phyloP scores from a whole-genome alignment of 805 yeast genomes.

The Helenozyma baotianmanensis region DNA sequence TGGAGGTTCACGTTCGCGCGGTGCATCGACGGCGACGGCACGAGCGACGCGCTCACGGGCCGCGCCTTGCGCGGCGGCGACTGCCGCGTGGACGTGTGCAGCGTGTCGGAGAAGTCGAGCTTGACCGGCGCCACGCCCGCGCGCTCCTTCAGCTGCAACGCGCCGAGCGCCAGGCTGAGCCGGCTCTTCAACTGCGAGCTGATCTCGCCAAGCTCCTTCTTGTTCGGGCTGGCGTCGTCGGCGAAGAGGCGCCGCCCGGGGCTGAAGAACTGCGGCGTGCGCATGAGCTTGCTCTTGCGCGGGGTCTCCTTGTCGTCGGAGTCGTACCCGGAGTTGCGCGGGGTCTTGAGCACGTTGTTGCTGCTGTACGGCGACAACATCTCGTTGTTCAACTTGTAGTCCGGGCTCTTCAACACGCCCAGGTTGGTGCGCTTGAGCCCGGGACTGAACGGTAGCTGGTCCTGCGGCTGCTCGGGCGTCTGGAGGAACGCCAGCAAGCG shows the following conservation, averaged over 20 bases:
- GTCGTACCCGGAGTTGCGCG: slow-evolving; percentile 28
- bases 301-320: slow-evolving; percentile 24
- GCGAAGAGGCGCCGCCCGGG: slow-evolving; percentile 35
- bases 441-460: slow-evolving; percentile 34
- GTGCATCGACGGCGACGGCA: slow-evolving; percentile 20
- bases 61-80: slow-evolving; percentile 20
- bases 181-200: slow-evolving; percentile 34
- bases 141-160: slow-evolving; percentile 26
- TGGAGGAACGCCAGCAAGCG: slow-evolving; percentile 28
- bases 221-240: slow-evolving; percentile 22
- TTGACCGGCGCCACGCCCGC: slow-evolving; percentile 13
- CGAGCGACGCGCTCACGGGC: slow-evolving; percentile 2
- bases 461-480: slow-evolving; percentile 34
- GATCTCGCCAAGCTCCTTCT: slow-evolving; percentile 35
- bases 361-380: slow-evolving; percentile 26
- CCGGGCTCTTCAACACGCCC: slow-evolving; percentile 31
- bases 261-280: slow-evolving; percentile 38
- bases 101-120: slow-evolving; percentile 27
- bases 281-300: slow-evolving; percentile 24
- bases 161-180: slow-evolving; percentile 38
- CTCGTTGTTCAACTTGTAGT: slow-evolving; percentile 22
- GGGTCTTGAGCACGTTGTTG: slow-evolving; percentile 26
- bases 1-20: slow-evolving; percentile 34
- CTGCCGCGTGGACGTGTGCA: slow-evolving; percentile 12
- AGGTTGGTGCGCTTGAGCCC: slow-evolving; percentile 32